Conservation (phyloP, 257 asterid species). For the Ocimum tenuiflorum region DNA sequence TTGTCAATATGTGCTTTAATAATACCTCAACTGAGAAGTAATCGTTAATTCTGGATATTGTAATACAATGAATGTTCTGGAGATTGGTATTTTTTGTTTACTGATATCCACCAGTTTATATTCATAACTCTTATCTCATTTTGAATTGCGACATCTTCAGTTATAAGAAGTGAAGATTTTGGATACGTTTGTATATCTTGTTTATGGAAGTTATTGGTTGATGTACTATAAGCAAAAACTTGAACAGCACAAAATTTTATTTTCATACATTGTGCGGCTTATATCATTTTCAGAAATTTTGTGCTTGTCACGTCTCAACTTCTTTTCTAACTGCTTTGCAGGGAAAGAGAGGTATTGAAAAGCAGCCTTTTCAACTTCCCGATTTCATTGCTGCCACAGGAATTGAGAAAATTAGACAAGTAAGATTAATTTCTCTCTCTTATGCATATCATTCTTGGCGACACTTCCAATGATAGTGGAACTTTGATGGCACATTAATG, state of each 20-base stretch:
- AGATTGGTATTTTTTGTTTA: conserved; percentile 15
- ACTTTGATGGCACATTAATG: neutral
- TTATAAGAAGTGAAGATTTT: neutral
- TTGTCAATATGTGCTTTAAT: conserved; percentile 3
- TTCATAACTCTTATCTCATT: neutral
- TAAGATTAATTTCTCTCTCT: conserved; percentile 25
- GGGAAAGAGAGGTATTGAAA: conserved; percentile 98
- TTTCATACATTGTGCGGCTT: neutral
- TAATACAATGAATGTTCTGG: conserved; percentile 12
- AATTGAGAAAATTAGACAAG: conserved; percentile 97
- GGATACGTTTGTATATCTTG: neutral
- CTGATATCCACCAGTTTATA: neutral
- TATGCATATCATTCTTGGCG: conserved; percentile 5
- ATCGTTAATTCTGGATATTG: conserved; percentile 4
- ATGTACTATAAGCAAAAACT: neutral
- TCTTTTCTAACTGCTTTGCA: conserved; percentile 42
- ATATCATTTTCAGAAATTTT: neutral
- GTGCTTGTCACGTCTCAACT: conserved; percentile 32
- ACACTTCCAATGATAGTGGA: neutral
- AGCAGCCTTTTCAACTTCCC: conserved; percentile 93
- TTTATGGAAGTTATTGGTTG: neutral
- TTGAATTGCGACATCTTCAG: neutral
- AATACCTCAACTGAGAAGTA: conserved; percentile 12
- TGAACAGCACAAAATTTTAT: neutral
- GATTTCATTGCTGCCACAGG: conserved; percentile 99